Conservation (phyloP, 345 rosid species). For the Populus davidiana region DNA sequence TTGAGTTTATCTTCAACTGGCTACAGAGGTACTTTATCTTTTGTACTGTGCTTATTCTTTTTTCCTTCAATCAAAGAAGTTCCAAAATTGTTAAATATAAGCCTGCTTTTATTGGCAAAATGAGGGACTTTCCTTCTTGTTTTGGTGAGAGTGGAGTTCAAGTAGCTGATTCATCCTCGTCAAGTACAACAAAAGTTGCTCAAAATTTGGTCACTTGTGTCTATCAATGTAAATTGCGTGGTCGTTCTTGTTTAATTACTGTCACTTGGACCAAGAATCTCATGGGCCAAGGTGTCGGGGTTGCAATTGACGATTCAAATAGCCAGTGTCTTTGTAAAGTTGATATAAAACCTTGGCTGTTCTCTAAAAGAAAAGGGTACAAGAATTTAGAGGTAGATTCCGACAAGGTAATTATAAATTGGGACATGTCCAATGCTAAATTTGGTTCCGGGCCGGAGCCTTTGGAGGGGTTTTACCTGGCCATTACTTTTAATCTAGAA, state of each 20-base stretch:
- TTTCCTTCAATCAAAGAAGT: background rate
- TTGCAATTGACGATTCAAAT: constrained; percentile 63
- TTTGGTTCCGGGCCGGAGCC: constrained; percentile 87
- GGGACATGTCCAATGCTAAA: constrained; percentile 77
- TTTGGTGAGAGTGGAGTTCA: constrained; percentile 96
- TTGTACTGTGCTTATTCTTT: background rate
- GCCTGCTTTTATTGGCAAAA: constrained; percentile 12
- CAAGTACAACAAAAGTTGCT: constrained; percentile 52
- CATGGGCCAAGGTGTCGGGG: constrained; percentile 77
- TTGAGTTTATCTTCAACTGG: constrained; percentile 24
- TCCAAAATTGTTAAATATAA: background rate
- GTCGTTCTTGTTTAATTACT: constrained; percentile 61
- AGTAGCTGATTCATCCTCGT: constrained; percentile 76
- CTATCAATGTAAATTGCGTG: constrained; percentile 62
- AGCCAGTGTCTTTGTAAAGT: constrained; percentile 68
- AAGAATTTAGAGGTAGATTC: constrained; percentile 56
- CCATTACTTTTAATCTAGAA: constrained; percentile 60
- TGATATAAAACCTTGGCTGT: constrained; percentile 87
- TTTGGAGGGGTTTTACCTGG: constrained; percentile 60
- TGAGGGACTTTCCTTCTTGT: constrained; percentile 98
- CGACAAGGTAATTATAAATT: constrained; percentile 48
- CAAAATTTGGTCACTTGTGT: constrained; percentile 76
- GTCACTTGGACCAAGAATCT: constrained; percentile 81
- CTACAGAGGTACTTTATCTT: constrained; percentile 24
- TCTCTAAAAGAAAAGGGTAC: constrained; percentile 78